Evolutionary conservation across 352 stramenopile genomes (phyloP).

Genomic region (Phytopythium aichiense): DNA sequence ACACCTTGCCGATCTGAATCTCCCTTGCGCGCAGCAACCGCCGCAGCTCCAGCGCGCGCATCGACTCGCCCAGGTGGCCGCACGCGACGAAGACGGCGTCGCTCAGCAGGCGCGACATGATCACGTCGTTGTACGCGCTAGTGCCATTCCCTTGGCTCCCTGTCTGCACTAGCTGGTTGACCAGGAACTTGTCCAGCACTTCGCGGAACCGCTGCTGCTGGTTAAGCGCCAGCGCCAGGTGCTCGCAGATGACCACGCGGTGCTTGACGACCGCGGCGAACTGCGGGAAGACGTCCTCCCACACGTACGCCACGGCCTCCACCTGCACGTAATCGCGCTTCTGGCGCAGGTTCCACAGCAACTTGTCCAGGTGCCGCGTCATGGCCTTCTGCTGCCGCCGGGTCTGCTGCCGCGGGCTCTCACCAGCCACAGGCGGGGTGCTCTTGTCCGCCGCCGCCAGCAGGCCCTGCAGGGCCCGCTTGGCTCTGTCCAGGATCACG

Average conservation of each 20-base stretch:
- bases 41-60: constrained; percentile 27
- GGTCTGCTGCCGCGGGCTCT: constrained; percentile 27
- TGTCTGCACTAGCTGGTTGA: constrained; percentile 5
- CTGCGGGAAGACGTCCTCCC: constrained; percentile 48
- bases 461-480: background rate
- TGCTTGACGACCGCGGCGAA: constrained; percentile 38
- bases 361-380: constrained; percentile 44
- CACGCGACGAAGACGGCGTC: constrained; percentile 51
- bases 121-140: constrained; percentile 8
- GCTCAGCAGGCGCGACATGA: constrained; percentile 37
- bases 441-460: constrained; percentile 4
- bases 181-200: constrained; percentile 42
- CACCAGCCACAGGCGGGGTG: constrained; percentile 10
- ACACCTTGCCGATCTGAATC: constrained; percentile 40
- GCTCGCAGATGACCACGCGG: constrained; percentile 39
- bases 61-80: constrained; percentile 38
- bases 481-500: constrained; percentile 5
- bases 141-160: background rate
- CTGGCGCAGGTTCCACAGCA: constrained; percentile 31
- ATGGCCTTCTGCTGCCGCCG: constrained; percentile 46
- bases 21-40: constrained; percentile 23
- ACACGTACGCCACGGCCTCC: constrained; percentile 47
- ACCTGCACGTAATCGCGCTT: constrained; percentile 33
- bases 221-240: constrained; percentile 51
- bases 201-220: constrained; percentile 46